These are phyloP conservation scores for Coemansia sp. DNA, from an alignment of 192 early-diverging fungal genomes.

Conservation along the genomic window DNA sequence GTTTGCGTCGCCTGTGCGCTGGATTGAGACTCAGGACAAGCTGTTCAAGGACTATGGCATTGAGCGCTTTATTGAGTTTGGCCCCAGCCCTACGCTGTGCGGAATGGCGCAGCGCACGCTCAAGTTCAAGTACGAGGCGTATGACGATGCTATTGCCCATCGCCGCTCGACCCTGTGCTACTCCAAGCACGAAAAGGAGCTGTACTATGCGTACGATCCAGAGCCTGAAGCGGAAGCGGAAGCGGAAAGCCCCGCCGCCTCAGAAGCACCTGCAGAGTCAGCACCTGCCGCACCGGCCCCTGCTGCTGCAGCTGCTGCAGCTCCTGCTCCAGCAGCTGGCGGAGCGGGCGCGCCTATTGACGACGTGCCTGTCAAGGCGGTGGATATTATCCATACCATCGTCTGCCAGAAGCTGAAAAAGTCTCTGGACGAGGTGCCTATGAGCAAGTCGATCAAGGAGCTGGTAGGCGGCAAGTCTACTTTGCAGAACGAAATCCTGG, in stretches of 20 bases:
- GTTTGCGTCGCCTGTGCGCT: slow-evolving; percentile 90
- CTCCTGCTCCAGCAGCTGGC: slow-evolving; percentile 54
- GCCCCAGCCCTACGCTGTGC: slow-evolving; percentile 87
- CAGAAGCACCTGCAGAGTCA: slow-evolving; percentile 45
- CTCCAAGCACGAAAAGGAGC: slow-evolving; percentile 87
- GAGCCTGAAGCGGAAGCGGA: slow-evolving; percentile 51
- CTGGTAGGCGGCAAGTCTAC: slow-evolving; percentile 95
- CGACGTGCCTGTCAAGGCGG: slow-evolving; percentile 77
- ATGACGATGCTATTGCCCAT: slow-evolving; percentile 71
- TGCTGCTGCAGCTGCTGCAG: slow-evolving; percentile 55
- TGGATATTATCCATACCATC: slow-evolving; percentile 82
- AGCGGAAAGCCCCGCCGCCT: slow-evolving; percentile 38
- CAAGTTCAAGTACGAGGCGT: slow-evolving; percentile 95
- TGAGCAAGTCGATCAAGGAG: slow-evolving; percentile 69
- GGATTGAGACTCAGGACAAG: slow-evolving; percentile 96
- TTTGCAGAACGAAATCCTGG: slow-evolving; percentile 94
- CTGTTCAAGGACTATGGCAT: slow-evolving; percentile 76
- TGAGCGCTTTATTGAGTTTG: slow-evolving; percentile 83
- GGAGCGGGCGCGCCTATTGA: slow-evolving; percentile 57
- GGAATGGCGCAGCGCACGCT: slow-evolving; percentile 71
- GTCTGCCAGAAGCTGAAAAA: slow-evolving; percentile 96
- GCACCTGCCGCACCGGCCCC: slow-evolving; percentile 55
- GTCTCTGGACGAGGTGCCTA: slow-evolving; percentile 72
- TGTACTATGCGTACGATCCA: slow-evolving; percentile 89
- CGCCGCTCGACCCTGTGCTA: slow-evolving; percentile 83